Percentiles rank a stretch among this genome's conserved stretches.
Evolutionary conservation across 139 green algal species (phyloP).

Genomic region (Chara braunii): DNA sequence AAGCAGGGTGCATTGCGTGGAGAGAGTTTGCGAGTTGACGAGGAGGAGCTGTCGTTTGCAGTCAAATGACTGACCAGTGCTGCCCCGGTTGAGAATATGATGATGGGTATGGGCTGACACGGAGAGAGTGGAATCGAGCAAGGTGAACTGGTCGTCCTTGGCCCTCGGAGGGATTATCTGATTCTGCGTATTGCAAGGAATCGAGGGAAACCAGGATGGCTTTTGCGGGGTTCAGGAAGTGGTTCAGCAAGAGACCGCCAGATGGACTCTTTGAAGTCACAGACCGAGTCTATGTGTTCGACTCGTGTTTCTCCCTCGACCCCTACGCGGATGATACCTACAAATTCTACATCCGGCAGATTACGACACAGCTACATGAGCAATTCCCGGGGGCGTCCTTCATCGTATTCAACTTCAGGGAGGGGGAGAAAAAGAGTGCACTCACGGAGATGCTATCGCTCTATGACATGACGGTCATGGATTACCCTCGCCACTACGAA

Average conservation of each 20-base stretch:
- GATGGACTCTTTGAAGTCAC: slow-evolving; percentile 35
- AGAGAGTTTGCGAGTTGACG: too few relatives aligned
- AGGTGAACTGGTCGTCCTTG: too few relatives aligned
- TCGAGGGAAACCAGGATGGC: too few relatives aligned
- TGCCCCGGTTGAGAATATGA: too few relatives aligned
- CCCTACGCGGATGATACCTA: slow-evolving; percentile 21
- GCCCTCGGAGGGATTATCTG: too few relatives aligned
- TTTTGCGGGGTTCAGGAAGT: too few relatives aligned
- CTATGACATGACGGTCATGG: slow-evolving; percentile 34
- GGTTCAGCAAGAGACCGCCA: slow-evolving; percentile 15
- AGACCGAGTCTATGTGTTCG: slow-evolving; percentile 35
- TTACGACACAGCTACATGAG: slow-evolving; percentile 24
- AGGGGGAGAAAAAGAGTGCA: slow-evolving; percentile 23
- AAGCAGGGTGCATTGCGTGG: too few relatives aligned
- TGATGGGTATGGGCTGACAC: too few relatives aligned
- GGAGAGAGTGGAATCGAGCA: too few relatives aligned
- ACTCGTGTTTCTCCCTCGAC: slow-evolving; percentile 37
- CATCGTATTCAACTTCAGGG: slow-evolving; percentile 40
- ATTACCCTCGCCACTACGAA: slow-evolving; percentile 33
- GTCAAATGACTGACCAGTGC: too few relatives aligned
- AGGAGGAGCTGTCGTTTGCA: too few relatives aligned
- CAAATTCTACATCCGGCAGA: slow-evolving; percentile 21
- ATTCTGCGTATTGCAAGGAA: too few relatives aligned
- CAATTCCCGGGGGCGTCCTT: slow-evolving; percentile 9
- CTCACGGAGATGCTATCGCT: slow-evolving; percentile 7